A percentile compares a stretch with the other conserved stretches of the same genome.
Evolutionary conservation across 2,329 filamentous ascomycete species (phyloP).

Genomic region (Xylaria arbuscula): DNA sequence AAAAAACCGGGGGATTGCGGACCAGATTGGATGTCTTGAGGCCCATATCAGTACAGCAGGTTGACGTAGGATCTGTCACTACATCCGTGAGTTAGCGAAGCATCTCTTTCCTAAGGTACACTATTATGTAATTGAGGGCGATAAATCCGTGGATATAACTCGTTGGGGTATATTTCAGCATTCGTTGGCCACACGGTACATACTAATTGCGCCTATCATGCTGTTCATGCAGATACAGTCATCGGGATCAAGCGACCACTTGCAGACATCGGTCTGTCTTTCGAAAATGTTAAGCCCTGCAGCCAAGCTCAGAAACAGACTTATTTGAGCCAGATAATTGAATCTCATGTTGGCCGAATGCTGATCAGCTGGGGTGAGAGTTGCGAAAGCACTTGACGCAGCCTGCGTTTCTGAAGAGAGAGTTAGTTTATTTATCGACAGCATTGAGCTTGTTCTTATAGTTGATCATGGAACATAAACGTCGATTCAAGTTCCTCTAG

Average conservation of each 20-base stretch:
- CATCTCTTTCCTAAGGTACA: neutral
- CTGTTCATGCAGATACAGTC: slow-evolving; percentile 39
- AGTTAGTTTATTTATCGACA: neutral
- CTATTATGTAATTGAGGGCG: neutral
- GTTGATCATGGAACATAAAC: too few species aligned
- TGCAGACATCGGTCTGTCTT: slow-evolving; percentile 32
- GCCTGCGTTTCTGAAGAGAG: neutral
- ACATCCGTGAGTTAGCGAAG: neutral
- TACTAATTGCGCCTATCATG: slow-evolving; percentile 37
- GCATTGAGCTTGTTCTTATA: slow-evolving; percentile 13
- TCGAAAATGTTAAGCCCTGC: slow-evolving; percentile 31
- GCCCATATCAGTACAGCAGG: slow-evolving; percentile 34
- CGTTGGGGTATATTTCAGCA: neutral
- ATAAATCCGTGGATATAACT: neutral
- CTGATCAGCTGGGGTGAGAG: neutral
- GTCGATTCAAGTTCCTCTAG: neutral
- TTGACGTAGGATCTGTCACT: slow-evolving; percentile 32
- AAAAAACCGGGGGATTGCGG: neutral
- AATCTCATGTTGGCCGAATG: slow-evolving; percentile 22
- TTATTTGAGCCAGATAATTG: neutral
- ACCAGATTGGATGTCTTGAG: slow-evolving; percentile 34
- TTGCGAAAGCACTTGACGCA: neutral
- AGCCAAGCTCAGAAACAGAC: slow-evolving; percentile 14
- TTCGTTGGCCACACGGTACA: neutral
- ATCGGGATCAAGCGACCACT: slow-evolving; percentile 31